Evolutionary conservation across 371 early-diverging fungal species (phyloP).

Genomic region (Apophysomyces elegans): DNA sequence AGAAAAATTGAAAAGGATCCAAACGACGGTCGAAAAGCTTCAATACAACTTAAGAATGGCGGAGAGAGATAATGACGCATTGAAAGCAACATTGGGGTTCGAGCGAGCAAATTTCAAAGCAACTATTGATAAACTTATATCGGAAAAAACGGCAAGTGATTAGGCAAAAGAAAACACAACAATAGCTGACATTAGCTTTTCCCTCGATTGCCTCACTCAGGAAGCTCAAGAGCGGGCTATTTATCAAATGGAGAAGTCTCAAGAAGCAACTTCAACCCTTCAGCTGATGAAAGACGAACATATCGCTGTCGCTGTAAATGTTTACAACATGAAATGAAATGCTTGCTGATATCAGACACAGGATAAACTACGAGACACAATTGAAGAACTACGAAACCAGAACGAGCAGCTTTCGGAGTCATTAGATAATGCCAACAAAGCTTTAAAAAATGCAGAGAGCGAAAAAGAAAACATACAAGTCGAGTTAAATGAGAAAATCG

Average conservation of each 20-base stretch:
- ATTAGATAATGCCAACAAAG: neutral
- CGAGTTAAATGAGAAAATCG: neutral
- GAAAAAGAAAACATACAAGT: neutral
- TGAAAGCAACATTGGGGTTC: conserved; percentile 3
- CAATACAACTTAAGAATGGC: neutral
- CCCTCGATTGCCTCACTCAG: neutral
- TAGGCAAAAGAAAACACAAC: neutral
- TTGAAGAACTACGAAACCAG: conserved; percentile 13
- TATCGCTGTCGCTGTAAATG: conserved; percentile 17
- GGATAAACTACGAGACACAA: conserved; percentile 13
- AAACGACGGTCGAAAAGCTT: neutral
- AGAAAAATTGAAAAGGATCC: conserved; percentile 4
- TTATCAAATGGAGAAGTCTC: conserved; percentile 18
- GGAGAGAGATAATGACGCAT: conserved; percentile 1
- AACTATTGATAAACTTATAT: conserved; percentile 4
- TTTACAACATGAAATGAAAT: neutral
- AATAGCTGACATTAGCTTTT: neutral
- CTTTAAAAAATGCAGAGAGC: neutral
- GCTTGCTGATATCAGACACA: neutral
- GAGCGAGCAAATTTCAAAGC: conserved; percentile 13
- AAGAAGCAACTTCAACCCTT: conserved; percentile 18
- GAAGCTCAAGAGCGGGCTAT: conserved; percentile 25
- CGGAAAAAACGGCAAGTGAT: conserved; percentile 15
- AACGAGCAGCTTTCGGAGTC: conserved; percentile 4
- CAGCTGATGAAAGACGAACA: conserved; percentile 24